Evolutionary conservation across 2,329 filamentous ascomycete genomes (phyloP).

Genomic region (Xylaria sp.): DNA sequence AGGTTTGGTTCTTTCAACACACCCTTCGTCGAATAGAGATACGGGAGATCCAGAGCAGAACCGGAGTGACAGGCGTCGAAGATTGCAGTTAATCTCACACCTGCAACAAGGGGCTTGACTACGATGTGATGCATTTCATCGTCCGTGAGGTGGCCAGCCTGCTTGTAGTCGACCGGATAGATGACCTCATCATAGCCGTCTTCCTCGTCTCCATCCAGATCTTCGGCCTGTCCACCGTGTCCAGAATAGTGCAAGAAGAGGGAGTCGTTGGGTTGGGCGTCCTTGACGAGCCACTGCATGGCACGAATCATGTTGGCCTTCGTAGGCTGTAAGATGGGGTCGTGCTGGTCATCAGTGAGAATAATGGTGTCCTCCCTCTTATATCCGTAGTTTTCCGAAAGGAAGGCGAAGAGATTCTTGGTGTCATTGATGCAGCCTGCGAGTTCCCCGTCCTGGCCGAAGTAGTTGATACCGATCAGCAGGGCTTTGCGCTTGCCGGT

Average conservation of each 20-base stretch:
- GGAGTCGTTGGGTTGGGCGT: conserved; percentile 78
- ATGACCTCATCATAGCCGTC: conserved; percentile 87
- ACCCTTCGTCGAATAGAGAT: conserved; percentile 76
- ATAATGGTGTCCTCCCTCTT: conserved; percentile 84
- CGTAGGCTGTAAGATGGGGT: conserved; percentile 78
- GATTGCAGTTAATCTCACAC: conserved; percentile 70
- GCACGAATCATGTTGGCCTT: conserved; percentile 79
- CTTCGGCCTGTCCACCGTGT: conserved; percentile 84
- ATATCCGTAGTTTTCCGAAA: conserved; percentile 75
- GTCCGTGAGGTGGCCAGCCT: conserved; percentile 83
- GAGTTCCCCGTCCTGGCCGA: conserved; percentile 76
- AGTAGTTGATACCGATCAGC: conserved; percentile 85
- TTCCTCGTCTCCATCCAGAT: conserved; percentile 82
- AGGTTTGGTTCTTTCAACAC: conserved; percentile 76
- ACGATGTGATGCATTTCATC: conserved; percentile 85
- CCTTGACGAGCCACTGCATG: conserved; percentile 80
- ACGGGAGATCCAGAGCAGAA: conserved; percentile 73
- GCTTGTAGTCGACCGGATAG: conserved; percentile 83
- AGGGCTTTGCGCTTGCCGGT: conserved; percentile 78
- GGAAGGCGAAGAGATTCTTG: conserved; percentile 78
- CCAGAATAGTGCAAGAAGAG: conserved; percentile 72
- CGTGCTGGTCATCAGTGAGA: conserved; percentile 78
- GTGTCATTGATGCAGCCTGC: conserved; percentile 85
- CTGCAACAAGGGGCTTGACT: conserved; percentile 65
- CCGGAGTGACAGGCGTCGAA: conserved; percentile 76